Conservation (phyloP, 2,329 filamentous ascomycete genomes). For the Saccharata proteae region DNA sequence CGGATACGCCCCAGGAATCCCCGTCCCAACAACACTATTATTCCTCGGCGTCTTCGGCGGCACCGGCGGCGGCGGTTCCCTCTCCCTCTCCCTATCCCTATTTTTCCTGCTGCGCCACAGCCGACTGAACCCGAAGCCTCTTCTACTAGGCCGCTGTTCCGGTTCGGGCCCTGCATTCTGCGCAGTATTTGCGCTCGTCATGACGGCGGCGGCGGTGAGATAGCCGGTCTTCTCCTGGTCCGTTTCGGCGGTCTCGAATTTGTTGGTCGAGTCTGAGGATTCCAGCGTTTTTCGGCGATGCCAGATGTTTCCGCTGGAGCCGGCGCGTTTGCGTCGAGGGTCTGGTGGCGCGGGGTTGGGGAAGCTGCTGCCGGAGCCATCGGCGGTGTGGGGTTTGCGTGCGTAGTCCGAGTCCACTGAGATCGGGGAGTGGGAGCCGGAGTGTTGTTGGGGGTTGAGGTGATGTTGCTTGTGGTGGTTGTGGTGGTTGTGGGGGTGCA, state of each 20-base stretch:
- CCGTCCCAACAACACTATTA: constrained; percentile 1
- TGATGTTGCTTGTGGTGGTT: too few species aligned
- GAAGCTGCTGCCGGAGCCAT: too few species aligned
- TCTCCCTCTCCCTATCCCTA: not conserved
- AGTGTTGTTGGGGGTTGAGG: too few species aligned
- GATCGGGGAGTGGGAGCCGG: constrained; percentile 4
- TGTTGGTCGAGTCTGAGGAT: too few species aligned
- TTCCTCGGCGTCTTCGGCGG: constrained; percentile 7
- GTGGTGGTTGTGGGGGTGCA: constrained; percentile 2
- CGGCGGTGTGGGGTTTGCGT: constrained; percentile 2
- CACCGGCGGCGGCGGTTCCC: constrained; percentile 3
- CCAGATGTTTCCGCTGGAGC: constrained; percentile 1
- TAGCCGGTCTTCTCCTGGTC: too few species aligned
- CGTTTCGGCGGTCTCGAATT: too few species aligned
- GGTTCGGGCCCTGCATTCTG: not conserved
- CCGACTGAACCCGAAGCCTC: constrained; percentile 4
- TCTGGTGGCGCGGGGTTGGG: not conserved
- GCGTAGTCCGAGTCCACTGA: constrained; percentile 5
- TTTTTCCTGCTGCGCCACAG: constrained; percentile 5
- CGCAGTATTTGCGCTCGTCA: not conserved
- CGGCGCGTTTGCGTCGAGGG: constrained; percentile 5
- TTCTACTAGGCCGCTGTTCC: constrained; percentile 4
- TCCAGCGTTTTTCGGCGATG: constrained; percentile 6
- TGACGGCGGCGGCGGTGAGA: constrained; percentile 4
- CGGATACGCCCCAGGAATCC: constrained; percentile 6